These are phyloP conservation scores for Oryza coarctata DNA, from an alignment of 176 grass and related monocot genomes.

Conservation along the genomic window DNA sequence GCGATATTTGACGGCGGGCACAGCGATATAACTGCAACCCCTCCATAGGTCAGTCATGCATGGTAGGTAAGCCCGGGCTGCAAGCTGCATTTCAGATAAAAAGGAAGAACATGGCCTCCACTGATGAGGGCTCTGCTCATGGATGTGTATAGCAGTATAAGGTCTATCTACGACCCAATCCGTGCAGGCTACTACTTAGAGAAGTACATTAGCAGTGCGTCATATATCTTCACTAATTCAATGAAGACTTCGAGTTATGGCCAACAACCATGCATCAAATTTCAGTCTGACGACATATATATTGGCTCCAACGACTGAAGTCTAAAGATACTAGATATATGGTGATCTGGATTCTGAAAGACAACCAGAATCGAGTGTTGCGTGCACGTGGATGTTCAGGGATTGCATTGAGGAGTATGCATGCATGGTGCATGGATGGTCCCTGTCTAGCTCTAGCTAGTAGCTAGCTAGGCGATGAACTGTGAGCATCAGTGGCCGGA, in stretches of 20 bases:
- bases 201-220: background rate
- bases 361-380: background rate
- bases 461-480: background rate
- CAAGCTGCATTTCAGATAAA: background rate
- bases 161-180: background rate
- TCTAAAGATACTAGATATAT: background rate
- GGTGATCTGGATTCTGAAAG: background rate
- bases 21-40: background rate
- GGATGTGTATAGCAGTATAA: background rate
- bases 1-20: too few relatives aligned
- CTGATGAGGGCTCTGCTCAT: background rate
- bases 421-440: background rate
- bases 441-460: background rate
- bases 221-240: background rate
- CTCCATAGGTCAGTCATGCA: background rate
- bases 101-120: conserved; percentile 12
- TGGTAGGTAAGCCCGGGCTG: background rate
- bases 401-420: background rate
- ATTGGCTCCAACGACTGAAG: background rate
- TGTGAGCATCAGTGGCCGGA: background rate
- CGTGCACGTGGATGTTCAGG: background rate
- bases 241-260: background rate
- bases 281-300: too few relatives aligned
- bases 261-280: background rate
- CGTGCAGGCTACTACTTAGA: background rate